Evolutionary conservation across 345 rosid species (phyloP).

Genomic region (Eucalyptus decipiens): DNA sequence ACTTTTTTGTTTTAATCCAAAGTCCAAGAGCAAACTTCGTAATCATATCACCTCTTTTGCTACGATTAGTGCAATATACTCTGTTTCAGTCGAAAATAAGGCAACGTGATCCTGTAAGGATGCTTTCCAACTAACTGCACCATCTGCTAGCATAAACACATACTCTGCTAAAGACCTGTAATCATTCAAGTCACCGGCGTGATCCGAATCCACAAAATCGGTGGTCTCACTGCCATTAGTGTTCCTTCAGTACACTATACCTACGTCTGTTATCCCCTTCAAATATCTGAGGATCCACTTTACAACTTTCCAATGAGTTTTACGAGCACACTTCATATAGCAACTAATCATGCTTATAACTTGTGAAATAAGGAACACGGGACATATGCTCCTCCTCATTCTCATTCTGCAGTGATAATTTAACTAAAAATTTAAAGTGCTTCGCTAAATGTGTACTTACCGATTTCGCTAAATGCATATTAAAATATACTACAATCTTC

Average conservation of each 20-base stretch:
- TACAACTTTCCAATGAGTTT: too few species aligned
- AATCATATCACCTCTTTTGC: rapidly evolving
- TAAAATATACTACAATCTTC: too few species aligned
- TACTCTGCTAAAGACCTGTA: rapidly evolving
- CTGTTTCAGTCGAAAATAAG: rapidly evolving
- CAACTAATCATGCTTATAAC: too few species aligned
- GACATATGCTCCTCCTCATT: too few species aligned
- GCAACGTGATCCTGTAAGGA: rapidly evolving
- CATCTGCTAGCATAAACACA: rapidly evolving
- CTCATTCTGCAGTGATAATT: rapidly evolving
- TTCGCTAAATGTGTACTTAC: rapidly evolving
- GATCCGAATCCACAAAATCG: too few species aligned
- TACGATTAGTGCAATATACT: too few species aligned
- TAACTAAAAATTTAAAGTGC: rapidly evolving
- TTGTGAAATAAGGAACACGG: too few species aligned
- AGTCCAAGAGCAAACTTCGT: rapidly evolving
- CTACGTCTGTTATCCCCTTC: rapidly evolving
- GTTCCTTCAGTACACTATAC: rapidly evolving
- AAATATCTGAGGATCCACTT: too few species aligned
- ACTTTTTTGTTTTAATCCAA: rapidly evolving
- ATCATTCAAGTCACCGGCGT: too few species aligned
- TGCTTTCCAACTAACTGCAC: too few species aligned
- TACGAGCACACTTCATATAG: too few species aligned
- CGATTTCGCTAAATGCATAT: rapidly evolving
- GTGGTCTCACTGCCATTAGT: rapidly evolving